Percentiles rank a stretch among this genome's conserved stretches.
These are phyloP conservation scores for Boletus subcaerulescens DNA, from an alignment of 768 basidiomycete species.

Conservation along the genomic window DNA sequence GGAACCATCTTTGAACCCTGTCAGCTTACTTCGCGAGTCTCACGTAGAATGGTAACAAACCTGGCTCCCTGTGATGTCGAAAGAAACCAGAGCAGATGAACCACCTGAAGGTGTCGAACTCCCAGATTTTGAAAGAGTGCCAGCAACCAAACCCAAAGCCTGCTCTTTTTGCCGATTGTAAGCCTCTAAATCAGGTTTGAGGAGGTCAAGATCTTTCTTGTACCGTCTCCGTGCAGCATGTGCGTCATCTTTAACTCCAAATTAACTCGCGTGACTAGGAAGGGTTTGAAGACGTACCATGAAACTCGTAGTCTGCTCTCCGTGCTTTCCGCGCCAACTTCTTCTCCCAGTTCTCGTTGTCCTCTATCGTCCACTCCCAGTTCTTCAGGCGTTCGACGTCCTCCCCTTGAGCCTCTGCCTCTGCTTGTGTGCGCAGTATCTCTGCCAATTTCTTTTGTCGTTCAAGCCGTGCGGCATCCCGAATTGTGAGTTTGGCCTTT, in stretches of 20 bases:
- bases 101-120: slow-evolving; percentile 31
- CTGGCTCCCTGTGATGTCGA: slow-evolving; percentile 47
- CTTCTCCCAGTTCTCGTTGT: slow-evolving; percentile 31
- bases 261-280: not conserved
- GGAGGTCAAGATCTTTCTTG: slow-evolving; percentile 84
- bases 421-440: slow-evolving; percentile 75
- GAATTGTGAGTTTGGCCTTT: slow-evolving; percentile 68
- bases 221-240: slow-evolving; percentile 87
- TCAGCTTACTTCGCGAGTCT: slow-evolving; percentile 6
- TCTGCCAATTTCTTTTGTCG: slow-evolving; percentile 90
- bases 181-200: slow-evolving; percentile 82
- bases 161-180: slow-evolving; percentile 91
- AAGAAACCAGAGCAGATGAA: slow-evolving; percentile 42
- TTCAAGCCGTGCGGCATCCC: slow-evolving; percentile 82
- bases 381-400: slow-evolving; percentile 93
- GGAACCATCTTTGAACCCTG: slow-evolving; percentile 42
- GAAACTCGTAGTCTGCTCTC: slow-evolving; percentile 86
- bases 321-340: slow-evolving; percentile 78
- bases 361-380: slow-evolving; percentile 66
- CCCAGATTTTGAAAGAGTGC: slow-evolving; percentile 50
- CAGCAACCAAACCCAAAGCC: slow-evolving; percentile 70
- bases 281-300: slow-evolving; percentile 53
- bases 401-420: slow-evolving; percentile 89
- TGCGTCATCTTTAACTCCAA: slow-evolving; percentile 64
- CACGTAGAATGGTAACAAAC: slow-evolving; percentile 29